A percentile compares a stretch with the other conserved stretches of the same genome.
phyloP scores from a whole-genome alignment of 1,284 basidiomycete genomes.

The Pseudozyma thailandica region DNA sequence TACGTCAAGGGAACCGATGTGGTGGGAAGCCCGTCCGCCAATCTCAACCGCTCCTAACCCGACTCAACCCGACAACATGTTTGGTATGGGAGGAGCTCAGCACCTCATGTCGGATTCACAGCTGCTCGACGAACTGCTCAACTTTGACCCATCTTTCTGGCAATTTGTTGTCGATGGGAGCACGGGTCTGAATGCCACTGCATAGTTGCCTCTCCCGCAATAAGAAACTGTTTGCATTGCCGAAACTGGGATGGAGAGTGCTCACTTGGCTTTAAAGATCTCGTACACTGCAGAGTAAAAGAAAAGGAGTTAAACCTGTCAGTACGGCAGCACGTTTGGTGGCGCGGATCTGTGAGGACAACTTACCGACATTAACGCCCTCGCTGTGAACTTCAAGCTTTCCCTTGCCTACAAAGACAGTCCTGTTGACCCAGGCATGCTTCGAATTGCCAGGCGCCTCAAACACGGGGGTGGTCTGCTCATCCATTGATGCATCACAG shows the following conservation, averaged over 20 bases:
- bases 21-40: conserved; percentile 21
- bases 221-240: not conserved
- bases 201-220: no score
- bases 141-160: conserved; percentile 39
- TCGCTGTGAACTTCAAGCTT: conserved; percentile 18
- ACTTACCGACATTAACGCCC: conserved; percentile 32
- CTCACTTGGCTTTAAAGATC: conserved; percentile 37
- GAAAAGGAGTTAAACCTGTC: not conserved
- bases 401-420: conserved; percentile 44
- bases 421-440: conserved; percentile 44
- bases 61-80: not conserved
- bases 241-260: not conserved
- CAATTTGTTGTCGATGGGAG: conserved; percentile 32
- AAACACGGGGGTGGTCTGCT: conserved; percentile 31
- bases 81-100: not conserved
- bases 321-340: not conserved
- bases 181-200: not conserved
- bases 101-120: conserved; percentile 32
- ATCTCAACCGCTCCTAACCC: not conserved
- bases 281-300: conserved; percentile 22
- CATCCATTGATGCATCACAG: not conserved
- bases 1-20: conserved; percentile 18
- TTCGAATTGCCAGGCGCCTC: conserved; percentile 36
- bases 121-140: conserved; percentile 33
- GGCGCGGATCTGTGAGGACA: not conserved